phyloP scores from a whole-genome alignment of 2,329 filamentous ascomycete species.

The Elsinoe batatas region DNA sequence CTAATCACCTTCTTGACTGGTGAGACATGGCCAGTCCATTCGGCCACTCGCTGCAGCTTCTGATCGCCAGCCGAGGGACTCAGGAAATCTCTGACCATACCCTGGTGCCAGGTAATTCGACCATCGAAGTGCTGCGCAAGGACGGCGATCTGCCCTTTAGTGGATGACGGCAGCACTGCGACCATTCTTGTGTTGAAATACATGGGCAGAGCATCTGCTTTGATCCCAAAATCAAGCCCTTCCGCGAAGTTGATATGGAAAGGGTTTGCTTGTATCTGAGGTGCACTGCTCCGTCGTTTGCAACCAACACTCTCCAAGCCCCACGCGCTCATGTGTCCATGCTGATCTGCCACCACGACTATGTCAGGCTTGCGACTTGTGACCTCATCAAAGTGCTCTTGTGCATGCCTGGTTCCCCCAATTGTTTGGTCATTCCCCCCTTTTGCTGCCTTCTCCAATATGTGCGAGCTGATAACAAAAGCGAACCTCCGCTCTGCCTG shows the following conservation, averaged over 20 bases:
- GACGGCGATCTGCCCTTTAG: constrained; percentile 33
- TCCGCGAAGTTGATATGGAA: constrained; percentile 79
- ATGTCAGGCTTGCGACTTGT: constrained; percentile 80
- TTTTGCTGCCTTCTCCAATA: constrained; percentile 69
- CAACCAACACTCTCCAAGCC: constrained; percentile 77
- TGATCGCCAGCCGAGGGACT: constrained; percentile 55
- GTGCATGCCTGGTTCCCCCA: constrained; percentile 52
- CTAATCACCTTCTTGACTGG: constrained; percentile 78
- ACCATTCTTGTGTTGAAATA: constrained; percentile 57
- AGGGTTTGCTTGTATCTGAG: constrained; percentile 37
- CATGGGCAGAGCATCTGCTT: constrained; percentile 29
- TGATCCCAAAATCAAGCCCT: constrained; percentile 31
- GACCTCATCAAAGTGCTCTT: constrained; percentile 77
- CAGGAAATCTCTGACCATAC: constrained; percentile 68
- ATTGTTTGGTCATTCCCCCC: constrained; percentile 23
- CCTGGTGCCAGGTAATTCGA: constrained; percentile 70
- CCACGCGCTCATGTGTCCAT: constrained; percentile 83
- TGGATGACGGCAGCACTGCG: constrained; percentile 41
- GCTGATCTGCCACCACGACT: constrained; percentile 73
- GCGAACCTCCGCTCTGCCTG: constrained; percentile 43
- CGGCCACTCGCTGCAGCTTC: constrained; percentile 52
- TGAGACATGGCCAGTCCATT: constrained; percentile 76
- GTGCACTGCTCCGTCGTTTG: constrained; percentile 46
- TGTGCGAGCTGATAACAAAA: constrained; percentile 72
- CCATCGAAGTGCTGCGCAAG: constrained; percentile 80